Conservation (phyloP, 1,139 yeast species). For the Geotrichum bryndzae region DNA sequence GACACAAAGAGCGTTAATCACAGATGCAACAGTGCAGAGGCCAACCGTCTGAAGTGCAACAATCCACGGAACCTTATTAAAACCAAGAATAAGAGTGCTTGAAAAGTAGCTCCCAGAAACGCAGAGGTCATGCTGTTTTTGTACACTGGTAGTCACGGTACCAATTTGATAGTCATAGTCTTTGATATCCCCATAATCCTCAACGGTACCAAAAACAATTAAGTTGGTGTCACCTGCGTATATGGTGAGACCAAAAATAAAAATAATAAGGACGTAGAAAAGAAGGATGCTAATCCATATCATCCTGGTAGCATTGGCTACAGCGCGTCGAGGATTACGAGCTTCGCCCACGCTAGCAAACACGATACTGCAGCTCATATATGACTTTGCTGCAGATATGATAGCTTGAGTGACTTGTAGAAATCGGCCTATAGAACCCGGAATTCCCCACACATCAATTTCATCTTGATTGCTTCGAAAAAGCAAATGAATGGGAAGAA, state of each 20-base stretch:
- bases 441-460: conserved; percentile 41
- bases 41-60: conserved; percentile 71
- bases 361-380: conserved; percentile 76
- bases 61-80: conserved; percentile 49
- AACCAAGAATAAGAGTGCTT: conserved; percentile 16
- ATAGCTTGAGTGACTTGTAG: conserved; percentile 60
- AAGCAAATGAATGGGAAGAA: conserved; percentile 42
- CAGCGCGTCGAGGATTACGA: conserved; percentile 67
- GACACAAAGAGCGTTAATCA: conserved; percentile 59
- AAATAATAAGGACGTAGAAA: conserved; percentile 64
- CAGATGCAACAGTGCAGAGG: conserved; percentile 55
- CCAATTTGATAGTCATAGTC: background rate
- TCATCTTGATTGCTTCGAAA: conserved; percentile 45
- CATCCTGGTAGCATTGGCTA: conserved; percentile 71
- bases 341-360: conserved; percentile 86
- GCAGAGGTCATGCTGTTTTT: conserved; percentile 9
- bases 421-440: conserved; percentile 59
- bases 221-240: conserved; percentile 68
- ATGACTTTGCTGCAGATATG: conserved; percentile 63
- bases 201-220: conserved; percentile 9
- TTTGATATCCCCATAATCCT: background rate
- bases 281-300: conserved; percentile 68
- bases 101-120: background rate
- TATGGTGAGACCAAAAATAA: conserved; percentile 63
- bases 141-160: conserved; percentile 5